Evolutionary conservation across 768 basidiomycete species (phyloP), one percentile per base, ranked within the genome.

Genomic region (Steccherinum ochraceum): DNA sequence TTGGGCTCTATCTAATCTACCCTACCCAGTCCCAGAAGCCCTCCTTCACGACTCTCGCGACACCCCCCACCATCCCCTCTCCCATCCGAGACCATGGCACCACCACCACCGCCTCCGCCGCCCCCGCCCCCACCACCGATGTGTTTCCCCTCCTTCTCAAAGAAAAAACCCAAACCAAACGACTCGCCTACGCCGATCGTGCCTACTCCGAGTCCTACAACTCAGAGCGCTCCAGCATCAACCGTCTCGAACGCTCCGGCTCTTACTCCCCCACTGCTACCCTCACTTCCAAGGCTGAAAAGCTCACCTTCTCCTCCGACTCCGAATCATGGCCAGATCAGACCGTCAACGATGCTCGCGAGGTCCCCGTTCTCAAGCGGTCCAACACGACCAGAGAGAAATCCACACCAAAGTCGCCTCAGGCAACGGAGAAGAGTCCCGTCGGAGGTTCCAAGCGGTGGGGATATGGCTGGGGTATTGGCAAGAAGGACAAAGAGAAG

Each of bases 401-500:
- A 20, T 46, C 57, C 42, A 51, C 40, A 50, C 49, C 58, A 49
- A 59, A 43, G 52, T 52, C 40, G 24, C 55, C 35, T 48, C 53
- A 51, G 51, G 39, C 48, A 41, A 51, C 51, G 35, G 52, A 46
- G 16, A 23, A 48, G 16, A 40, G 54, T 4, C 57, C 44, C 48
- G 51, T 45, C 18, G 46, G 69, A 11, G 55, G 63, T 1, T 67
- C 75, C 35, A 67, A 66, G 43, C 61, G 61, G 49, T 60, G 58
- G 56, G 80, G 71, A 61, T 86, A 84, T 64, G 83, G 84, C 35
- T 83, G 82, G 80, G 83, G 83, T 0, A 47, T 79, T 35, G 83
- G 84, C 41, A 81, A 72, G 69, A 65, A 62, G 50, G 61, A 62
- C 46, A 64, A 63, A 52, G 74, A 72, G 54, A 52, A 68, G 66